phyloP scores from a whole-genome alignment of 345 rosid species.

The Iberis pinnata region DNA sequence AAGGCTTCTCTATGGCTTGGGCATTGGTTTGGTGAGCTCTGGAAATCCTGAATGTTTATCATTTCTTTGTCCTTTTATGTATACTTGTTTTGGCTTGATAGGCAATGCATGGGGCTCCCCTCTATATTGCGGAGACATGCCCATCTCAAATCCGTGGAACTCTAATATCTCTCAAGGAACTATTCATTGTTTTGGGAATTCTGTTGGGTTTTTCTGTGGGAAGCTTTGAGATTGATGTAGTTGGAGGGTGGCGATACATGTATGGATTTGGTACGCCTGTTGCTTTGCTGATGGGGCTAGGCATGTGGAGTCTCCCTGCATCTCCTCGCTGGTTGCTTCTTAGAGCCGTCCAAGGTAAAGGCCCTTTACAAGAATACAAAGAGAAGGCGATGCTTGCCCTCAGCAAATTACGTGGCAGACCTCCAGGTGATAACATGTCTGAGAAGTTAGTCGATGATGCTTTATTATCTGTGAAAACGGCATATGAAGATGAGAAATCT shows the following conservation, averaged over 20 bases:
- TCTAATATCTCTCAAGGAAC: slow-evolving; percentile 79
- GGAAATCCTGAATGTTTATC: slow-evolving; percentile 6
- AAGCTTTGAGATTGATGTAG: slow-evolving; percentile 61
- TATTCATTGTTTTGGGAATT: slow-evolving; percentile 86
- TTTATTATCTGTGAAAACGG: slow-evolving; percentile 54
- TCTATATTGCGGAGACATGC: slow-evolving; percentile 94
- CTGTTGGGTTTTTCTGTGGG: slow-evolving; percentile 92
- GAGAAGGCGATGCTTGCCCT: slow-evolving; percentile 70
- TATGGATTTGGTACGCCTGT: slow-evolving; percentile 61
- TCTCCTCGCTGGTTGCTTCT: slow-evolving; percentile 99
- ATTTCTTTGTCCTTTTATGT: background rate
- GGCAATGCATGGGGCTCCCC: slow-evolving; percentile 99
- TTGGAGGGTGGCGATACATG: slow-evolving; percentile 98
- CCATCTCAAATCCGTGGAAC: slow-evolving; percentile 98
- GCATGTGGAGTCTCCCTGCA: slow-evolving; percentile 88
- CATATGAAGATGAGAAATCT: slow-evolving; percentile 50
- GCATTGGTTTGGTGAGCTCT: slow-evolving; percentile 79
- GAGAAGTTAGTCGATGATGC: slow-evolving; percentile 73
- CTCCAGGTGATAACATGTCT: slow-evolving; percentile 57
- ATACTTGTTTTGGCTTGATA: slow-evolving; percentile 28
- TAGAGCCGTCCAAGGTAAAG: slow-evolving; percentile 82
- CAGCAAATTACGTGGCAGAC: slow-evolving; percentile 76
- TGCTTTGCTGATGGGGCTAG: slow-evolving; percentile 78
- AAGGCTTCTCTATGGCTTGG: slow-evolving; percentile 80
- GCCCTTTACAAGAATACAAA: slow-evolving; percentile 55